Percentiles rank a stretch among this genome's conserved stretches.
Conservation (phyloP, 805 yeast species). For the Alloascoidea africana region DNA sequence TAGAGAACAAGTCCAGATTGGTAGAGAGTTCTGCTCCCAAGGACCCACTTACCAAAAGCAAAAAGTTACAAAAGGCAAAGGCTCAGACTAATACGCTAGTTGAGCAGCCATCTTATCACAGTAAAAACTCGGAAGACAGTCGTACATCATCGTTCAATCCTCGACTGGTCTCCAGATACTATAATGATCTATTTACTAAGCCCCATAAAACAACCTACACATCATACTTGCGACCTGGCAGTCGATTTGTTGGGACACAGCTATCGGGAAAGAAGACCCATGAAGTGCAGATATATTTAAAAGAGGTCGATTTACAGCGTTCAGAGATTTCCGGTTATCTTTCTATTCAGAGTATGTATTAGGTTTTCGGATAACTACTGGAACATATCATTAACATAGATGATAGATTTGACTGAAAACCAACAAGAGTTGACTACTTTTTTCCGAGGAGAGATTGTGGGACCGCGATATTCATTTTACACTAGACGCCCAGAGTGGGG, state of each 20-base stretch:
- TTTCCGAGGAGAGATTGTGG: constrained; percentile 57
- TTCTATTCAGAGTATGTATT: constrained; percentile 27
- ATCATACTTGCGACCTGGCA: constrained; percentile 43
- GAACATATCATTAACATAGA: not conserved
- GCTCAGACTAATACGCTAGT: too few relatives aligned
- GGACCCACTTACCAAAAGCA: too few relatives aligned
- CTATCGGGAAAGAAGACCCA: constrained; percentile 51
- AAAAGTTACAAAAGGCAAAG: too few relatives aligned
- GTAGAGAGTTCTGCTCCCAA: too few relatives aligned
- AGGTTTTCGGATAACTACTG: not conserved
- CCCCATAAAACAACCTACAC: constrained; percentile 10
- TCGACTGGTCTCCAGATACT: not conserved
- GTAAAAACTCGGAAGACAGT: too few relatives aligned
- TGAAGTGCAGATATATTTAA: constrained; percentile 53
- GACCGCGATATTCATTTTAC: constrained; percentile 39
- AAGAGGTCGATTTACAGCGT: constrained; percentile 46
- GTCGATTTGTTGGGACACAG: constrained; percentile 52
- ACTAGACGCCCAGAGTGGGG: constrained; percentile 50
- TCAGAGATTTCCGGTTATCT: constrained; percentile 44
- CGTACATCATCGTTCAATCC: too few relatives aligned
- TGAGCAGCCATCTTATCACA: too few relatives aligned
- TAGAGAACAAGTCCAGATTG: too few relatives aligned
- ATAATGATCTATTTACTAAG: not conserved
- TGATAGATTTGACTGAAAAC: constrained; percentile 38
- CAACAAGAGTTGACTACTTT: constrained; percentile 56